Base-by-base conservation (phyloP, 306 rosid species). In the Quercus alba region DNA sequence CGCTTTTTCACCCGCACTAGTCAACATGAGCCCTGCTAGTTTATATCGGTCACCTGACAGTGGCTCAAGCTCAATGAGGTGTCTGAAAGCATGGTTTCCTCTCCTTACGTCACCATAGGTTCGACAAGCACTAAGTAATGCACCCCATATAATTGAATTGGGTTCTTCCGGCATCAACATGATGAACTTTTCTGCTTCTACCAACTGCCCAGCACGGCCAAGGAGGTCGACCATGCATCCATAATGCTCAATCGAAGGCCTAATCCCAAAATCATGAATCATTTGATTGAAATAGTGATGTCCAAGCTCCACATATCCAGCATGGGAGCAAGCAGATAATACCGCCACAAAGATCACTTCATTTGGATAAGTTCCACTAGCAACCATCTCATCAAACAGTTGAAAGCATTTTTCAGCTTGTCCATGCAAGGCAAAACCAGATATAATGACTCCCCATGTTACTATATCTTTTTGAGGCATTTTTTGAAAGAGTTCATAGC, bases 141-240 rank as follows among this genome's bases (percentile, higher is more conserved):
- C 33, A 8, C 90, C 92, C 88, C 88, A 89, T 31, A 89, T 78
- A 3, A 84, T 70, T 0, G 88, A 82, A 21, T 84, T 86, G 0
- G 90, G 84, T 28, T 77, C 49, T 72, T 78, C 81, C 0, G 83
- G 81, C 84, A 84, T 81, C 15, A 77, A 67, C 33, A 1, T n/a
- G 31, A 86, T 84, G 38, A 89, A 49, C 33, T 70, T 72, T 82
- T 89, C 84, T 1, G 84, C 90, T 63, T 86, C 88, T 6, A 59
- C 74, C 57, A 86, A 38, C 68, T 64, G n/a, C 62, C 90, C 87
- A 0, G 90, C 87, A 46, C 90, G 86, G 46, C 90, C 85, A 5
- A 86, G 90, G 46, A 89, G 83, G 78, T 89, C 88, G 8, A 86
- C 88, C 90, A 89, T 84, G 81, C 90, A 86, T 44, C 90, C 92